Conservation (phyloP, 495 filamentous ascomycete species). For the Podospora conica region DNA sequence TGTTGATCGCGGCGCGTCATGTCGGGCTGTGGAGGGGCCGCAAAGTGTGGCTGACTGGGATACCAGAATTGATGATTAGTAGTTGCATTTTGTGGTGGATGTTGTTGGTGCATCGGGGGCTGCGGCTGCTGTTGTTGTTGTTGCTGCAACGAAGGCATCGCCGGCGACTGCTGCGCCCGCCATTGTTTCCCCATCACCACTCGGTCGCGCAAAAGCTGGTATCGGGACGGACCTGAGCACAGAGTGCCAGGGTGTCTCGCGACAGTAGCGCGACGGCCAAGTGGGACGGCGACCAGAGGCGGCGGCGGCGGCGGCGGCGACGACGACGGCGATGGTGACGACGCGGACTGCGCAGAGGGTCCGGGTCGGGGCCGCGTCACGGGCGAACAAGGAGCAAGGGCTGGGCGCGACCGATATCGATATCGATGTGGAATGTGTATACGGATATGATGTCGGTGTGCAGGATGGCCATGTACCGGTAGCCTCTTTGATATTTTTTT, state of each 20-base stretch:
- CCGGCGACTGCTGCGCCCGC: background rate
- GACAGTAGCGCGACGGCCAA: slow-evolving; percentile 14
- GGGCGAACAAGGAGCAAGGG: background rate
- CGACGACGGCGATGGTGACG: background rate
- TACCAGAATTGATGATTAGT: slow-evolving; percentile 32
- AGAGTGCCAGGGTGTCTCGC: slow-evolving; percentile 26
- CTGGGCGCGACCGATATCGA: background rate
- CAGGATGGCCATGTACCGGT: slow-evolving; percentile 6
- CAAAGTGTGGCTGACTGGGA: slow-evolving; percentile 21
- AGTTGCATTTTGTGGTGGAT: slow-evolving; percentile 19
- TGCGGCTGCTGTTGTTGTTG: slow-evolving; percentile 25
- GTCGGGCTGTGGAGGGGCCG: slow-evolving; percentile 36
- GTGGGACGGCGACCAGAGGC: slow-evolving; percentile 1
- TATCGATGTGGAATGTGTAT: slow-evolving; percentile 1
- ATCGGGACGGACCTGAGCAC: slow-evolving; percentile 26
- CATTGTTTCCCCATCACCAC: slow-evolving; percentile 30
- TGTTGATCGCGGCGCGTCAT: slow-evolving; percentile 40
- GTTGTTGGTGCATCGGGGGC: slow-evolving; percentile 17
- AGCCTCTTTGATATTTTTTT: slow-evolving; percentile 11
- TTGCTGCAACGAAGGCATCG: slow-evolving; percentile 30
- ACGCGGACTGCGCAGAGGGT: background rate
- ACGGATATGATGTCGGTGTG: slow-evolving; percentile 16
- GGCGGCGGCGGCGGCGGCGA: slow-evolving; percentile 9
- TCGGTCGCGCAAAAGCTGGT: slow-evolving; percentile 3
- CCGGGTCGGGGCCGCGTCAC: background rate